Percentiles rank a stretch among this genome's conserved stretches.
These are phyloP conservation scores for Aaosphaeria pasadenensis DNA, from an alignment of 2,329 filamentous ascomycete genomes.

Conservation along the genomic window DNA sequence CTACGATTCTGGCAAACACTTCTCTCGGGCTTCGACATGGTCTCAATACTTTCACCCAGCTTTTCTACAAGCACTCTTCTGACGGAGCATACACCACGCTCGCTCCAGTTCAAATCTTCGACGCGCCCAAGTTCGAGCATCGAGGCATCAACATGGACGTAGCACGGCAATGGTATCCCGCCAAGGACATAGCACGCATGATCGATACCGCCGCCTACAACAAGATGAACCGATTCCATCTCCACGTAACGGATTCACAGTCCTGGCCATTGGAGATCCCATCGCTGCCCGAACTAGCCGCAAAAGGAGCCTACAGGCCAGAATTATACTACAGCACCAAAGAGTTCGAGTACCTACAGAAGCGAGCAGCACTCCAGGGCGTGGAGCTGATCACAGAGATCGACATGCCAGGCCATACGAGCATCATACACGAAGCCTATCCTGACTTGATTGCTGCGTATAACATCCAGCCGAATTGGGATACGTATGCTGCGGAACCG, in stretches of 20 bases:
- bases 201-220: constrained; percentile 76
- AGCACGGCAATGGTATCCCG: constrained; percentile 67
- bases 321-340: constrained; percentile 65
- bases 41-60: constrained; percentile 74
- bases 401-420: constrained; percentile 78
- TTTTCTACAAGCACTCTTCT: constrained; percentile 70
- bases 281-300: constrained; percentile 66
- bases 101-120: constrained; percentile 69
- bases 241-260: constrained; percentile 80
- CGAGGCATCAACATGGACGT: constrained; percentile 80
- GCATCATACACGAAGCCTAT: constrained; percentile 62
- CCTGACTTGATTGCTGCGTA: constrained; percentile 70
- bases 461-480: constrained; percentile 53
- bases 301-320: constrained; percentile 69
- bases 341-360: constrained; percentile 65
- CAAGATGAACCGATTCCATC: constrained; percentile 79
- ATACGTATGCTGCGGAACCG: constrained; percentile 53
- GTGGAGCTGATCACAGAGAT: constrained; percentile 73
- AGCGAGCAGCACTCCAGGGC: constrained; percentile 66
- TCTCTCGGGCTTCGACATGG: constrained; percentile 68
- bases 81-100: constrained; percentile 63
- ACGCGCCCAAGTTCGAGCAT: constrained; percentile 71
- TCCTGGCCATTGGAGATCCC: constrained; percentile 84
- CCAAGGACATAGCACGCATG: constrained; percentile 66
- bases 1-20: constrained; percentile 62